Percentiles rank a stretch among this genome's conserved stretches.
phyloP scores from a whole-genome alignment of 305 asterid species.

The Solanum hybrid region DNA sequence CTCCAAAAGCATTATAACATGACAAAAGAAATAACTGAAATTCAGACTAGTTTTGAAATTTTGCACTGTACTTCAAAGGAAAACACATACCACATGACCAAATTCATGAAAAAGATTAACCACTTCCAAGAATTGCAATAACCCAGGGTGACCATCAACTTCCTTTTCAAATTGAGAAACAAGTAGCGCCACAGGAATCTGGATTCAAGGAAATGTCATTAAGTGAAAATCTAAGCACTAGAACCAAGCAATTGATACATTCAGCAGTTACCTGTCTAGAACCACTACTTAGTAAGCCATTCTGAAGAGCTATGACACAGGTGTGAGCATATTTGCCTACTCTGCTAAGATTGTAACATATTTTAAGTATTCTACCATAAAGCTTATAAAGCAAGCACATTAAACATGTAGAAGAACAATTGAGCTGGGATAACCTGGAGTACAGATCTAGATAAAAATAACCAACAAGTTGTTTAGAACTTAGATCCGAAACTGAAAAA shows the following conservation, averaged over 20 bases:
- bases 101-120: conserved; percentile 87
- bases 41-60: background rate
- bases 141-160: conserved; percentile 49
- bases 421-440: conserved; percentile 42
- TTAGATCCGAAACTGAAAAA: conserved; percentile 71
- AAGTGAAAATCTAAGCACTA: background rate
- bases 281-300: conserved; percentile 47
- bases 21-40: background rate
- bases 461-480: conserved; percentile 72
- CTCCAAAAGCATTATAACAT: background rate
- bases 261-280: conserved; percentile 52
- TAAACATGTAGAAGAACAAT: background rate
- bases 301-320: conserved; percentile 90
- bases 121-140: conserved; percentile 82
- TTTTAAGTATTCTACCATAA: conserved; percentile 7
- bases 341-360: conserved; percentile 37
- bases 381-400: background rate
- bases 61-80: background rate
- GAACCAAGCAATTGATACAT: background rate
- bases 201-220: conserved; percentile 15
- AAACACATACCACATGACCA: conserved; percentile 82
- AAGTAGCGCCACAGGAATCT: conserved; percentile 80
- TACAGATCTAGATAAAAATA: conserved; percentile 81
- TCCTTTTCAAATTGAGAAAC: conserved; percentile 76
- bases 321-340: conserved; percentile 86